Percentiles rank a stretch among this genome's conserved stretches.
These are phyloP conservation scores for Gonapodya sp. DNA, from an alignment of 192 early-diverging fungal genomes.

Conservation along the genomic window DNA sequence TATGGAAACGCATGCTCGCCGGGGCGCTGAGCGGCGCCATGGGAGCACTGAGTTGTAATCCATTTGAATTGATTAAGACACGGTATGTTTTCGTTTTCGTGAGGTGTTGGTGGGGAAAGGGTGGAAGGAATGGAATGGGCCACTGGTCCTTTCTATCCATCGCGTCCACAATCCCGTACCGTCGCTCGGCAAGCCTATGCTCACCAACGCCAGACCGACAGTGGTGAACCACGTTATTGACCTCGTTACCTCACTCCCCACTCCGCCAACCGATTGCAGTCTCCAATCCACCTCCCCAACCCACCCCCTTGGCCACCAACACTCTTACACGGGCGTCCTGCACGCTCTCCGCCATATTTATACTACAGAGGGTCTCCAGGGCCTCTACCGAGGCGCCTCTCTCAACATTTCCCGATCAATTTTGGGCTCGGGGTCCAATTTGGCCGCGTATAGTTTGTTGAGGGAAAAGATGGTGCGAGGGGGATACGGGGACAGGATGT, in stretches of 20 bases:
- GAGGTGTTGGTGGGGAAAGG: too few relatives aligned
- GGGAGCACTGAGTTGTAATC: slow-evolving; percentile 64
- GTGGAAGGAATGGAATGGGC: neutral
- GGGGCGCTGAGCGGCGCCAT: slow-evolving; percentile 63
- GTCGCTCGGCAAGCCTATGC: too few relatives aligned
- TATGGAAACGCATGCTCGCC: slow-evolving; percentile 67
- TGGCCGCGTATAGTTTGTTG: slow-evolving; percentile 55
- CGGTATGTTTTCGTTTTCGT: slow-evolving; percentile 18
- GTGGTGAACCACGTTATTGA: too few relatives aligned
- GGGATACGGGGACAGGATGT: slow-evolving; percentile 49
- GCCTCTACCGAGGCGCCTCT: slow-evolving; percentile 59
- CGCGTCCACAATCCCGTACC: too few relatives aligned
- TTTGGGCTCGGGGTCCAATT: slow-evolving; percentile 55
- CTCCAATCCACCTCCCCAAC: neutral
- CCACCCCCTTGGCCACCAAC: neutral
- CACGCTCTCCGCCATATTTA: slow-evolving; percentile 44
- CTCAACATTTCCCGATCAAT: slow-evolving; percentile 56
- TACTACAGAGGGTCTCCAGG: slow-evolving; percentile 39
- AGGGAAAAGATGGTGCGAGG: slow-evolving; percentile 54
- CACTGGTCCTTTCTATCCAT: neutral
- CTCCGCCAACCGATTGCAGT: neutral
- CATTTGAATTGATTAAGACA: slow-evolving; percentile 68
- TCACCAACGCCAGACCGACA: too few relatives aligned
- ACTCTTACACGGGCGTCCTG: slow-evolving; percentile 42
- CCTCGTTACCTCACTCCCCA: neutral